Evolutionary conservation across 2,329 filamentous ascomycete genomes (phyloP), one percentile per base, ranked within the genome.

Genomic region (Aspergillus candidus): DNA sequence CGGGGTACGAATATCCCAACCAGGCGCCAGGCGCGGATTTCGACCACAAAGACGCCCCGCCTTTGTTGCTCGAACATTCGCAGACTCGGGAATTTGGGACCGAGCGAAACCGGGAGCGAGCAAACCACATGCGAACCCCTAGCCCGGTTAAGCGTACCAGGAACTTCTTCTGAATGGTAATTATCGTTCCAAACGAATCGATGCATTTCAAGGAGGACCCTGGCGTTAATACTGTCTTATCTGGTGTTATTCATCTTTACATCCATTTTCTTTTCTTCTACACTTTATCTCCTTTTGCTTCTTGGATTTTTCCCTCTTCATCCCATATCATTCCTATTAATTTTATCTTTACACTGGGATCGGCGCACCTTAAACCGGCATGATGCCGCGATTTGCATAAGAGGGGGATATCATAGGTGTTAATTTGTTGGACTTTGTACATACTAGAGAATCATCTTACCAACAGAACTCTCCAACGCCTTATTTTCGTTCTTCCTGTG

Each of bases 111-210:
- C 62, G 59, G 14, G 59, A 60, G 32, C 55, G 60, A 4, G 57
- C 60, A 34, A 50, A 50, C 10, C 60, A 65, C 35, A 46, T 63
- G 38, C 63, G 62, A n/a, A 66, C 62, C 2, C 66, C 67, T 12
- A 68, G 65, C 47, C 66, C 67, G 3, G 53, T 55, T 2, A 68
- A 68, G 47, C 55, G 62, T 11, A 43, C 44, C 27, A 48, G 54
- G 35, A 55, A 49, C 15, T 56, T 62, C 3, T 38, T 47, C 27
- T 49, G 31, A 44, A 32, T 10, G 17, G 13, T n/a, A 30, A 15
- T 11, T 10, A 7, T 27, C 8, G 22, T 27, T 3, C 2, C 7
- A 27, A 11, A 14, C 12, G n/a, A 35, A 44, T 15, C 30, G 42
- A 27, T 48, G 50, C 48, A 53, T 53, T 13, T 46, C 46, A 39